Base-by-base conservation (phyloP, 495 filamentous ascomycete genomes). In the Letharia columbiana region DNA sequence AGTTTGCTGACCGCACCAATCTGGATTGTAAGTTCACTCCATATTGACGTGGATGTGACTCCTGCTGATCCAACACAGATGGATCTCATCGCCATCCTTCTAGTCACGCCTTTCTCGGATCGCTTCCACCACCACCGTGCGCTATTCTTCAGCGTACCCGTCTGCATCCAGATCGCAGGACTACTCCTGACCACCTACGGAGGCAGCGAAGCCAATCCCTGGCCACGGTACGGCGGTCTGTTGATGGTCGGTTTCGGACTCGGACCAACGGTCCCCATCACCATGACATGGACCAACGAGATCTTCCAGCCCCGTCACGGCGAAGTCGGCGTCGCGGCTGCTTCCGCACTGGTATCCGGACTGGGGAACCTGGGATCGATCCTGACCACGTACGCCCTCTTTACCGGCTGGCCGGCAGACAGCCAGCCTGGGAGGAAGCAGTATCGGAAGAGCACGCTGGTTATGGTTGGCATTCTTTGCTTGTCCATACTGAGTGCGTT, bases 271-370 rank as follows among this genome's bases (percentile, higher is more conserved):
- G 91, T 96, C 4, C 91, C 91, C 50, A 91, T 91, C 73, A 91
- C 87, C 72, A 96, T 96, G 91, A 87, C 91, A 64, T 96, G 91
- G 91, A 91, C 91, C 10, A 89, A 84, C 66, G 90, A 95, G 75
- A 89, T 95, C 66, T 96, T 96, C 80, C 91, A 96, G 74, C 84
- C 81, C 28, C 87, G 91, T 6, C 91, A 96, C 71, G 89, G 92
- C 41, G 91, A 96, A 76, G 90, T 96, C 44, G 91, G 91, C 62
- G 92, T 96, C 5, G 91, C 91, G n/a, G 89, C 91, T 50, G 91
- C 91, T 2, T 86, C 88, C 2, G 92, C 91, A 4, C 78, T 95
- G 6, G 91, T 96, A 17, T 92, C 89, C 0, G 91, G 91, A 0
- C 82, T 91, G 57, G 91, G 91, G 1, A 96, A 96, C 70, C 77